Conservation (phyloP, 1,284 basidiomycete species). For the Taiwanofungus camphoratus region DNA sequence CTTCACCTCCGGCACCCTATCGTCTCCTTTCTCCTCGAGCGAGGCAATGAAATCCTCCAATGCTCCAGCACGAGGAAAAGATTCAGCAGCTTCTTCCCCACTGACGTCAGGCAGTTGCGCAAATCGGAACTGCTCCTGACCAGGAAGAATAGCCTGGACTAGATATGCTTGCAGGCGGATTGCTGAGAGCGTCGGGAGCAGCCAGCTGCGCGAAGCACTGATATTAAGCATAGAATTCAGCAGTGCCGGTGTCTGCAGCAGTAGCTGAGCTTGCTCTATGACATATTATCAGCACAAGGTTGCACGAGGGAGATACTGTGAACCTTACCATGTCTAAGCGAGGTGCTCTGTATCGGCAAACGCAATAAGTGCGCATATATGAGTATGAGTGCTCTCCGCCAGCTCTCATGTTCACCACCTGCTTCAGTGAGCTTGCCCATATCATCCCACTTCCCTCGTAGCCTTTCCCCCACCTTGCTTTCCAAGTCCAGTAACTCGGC, state of each 20-base stretch:
- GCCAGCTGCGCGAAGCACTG: constrained; percentile 85
- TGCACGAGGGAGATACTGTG: neutral
- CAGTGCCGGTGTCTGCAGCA: constrained; percentile 69
- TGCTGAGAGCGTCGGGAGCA: constrained; percentile 72
- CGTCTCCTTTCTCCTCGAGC: constrained; percentile 51
- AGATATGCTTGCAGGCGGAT: constrained; percentile 85
- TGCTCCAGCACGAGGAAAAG: constrained; percentile 35
- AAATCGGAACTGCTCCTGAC: constrained; percentile 38
- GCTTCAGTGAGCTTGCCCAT: constrained; percentile 37
- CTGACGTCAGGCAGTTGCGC: constrained; percentile 78
- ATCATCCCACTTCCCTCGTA: constrained; percentile 49
- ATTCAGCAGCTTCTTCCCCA: constrained; percentile 38
- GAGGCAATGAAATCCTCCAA: constrained; percentile 43
- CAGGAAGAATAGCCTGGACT: constrained; percentile 78
- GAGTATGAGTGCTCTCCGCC: constrained; percentile 60
- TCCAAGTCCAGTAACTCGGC: constrained; percentile 56
- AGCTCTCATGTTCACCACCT: constrained; percentile 29
- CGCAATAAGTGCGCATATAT: constrained; percentile 87
- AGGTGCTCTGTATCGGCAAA: constrained; percentile 51
- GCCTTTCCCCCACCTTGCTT: constrained; percentile 42
- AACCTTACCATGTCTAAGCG: constrained; percentile 57
- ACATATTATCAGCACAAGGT: constrained; percentile 1
- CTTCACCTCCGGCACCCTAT: constrained; percentile 52
- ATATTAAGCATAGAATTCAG: constrained; percentile 84
- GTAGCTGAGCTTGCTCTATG: constrained; percentile 61